Evolutionary conservation across 2,329 filamentous ascomycete species (phyloP).

Genomic region (Teratosphaeria nubilosa): DNA sequence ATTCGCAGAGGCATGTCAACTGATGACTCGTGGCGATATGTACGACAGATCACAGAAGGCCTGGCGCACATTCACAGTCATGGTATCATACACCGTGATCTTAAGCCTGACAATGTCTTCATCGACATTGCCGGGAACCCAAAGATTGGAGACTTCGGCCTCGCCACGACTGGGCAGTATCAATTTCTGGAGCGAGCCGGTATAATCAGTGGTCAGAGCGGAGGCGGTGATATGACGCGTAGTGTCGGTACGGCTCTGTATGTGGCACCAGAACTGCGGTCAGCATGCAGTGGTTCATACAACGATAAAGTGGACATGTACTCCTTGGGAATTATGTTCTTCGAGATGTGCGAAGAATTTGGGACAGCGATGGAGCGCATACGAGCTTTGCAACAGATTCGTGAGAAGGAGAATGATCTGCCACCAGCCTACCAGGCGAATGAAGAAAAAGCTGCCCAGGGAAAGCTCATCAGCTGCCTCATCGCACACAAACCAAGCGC

Average conservation of each 20-base stretch:
- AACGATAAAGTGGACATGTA: slow-evolving; percentile 98
- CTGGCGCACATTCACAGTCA: slow-evolving; percentile 80
- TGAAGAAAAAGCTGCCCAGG: slow-evolving; percentile 58
- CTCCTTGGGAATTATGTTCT: slow-evolving; percentile 92
- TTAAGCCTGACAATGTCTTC: slow-evolving; percentile 97
- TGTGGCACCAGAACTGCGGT: slow-evolving; percentile 82
- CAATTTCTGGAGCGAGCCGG: slow-evolving; percentile 46
- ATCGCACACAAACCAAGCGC: slow-evolving; percentile 74
- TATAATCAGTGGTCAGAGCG: slow-evolving; percentile 15
- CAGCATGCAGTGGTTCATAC: slow-evolving; percentile 64
- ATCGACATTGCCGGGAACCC: slow-evolving; percentile 84
- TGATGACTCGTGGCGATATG: slow-evolving; percentile 78
- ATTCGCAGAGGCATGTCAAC: slow-evolving; percentile 67
- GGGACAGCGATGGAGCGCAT: slow-evolving; percentile 55
- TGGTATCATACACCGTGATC: slow-evolving; percentile 87
- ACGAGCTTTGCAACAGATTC: slow-evolving; percentile 57
- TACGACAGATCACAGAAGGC: slow-evolving; percentile 84
- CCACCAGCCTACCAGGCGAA: slow-evolving; percentile 60
- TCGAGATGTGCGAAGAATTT: slow-evolving; percentile 77
- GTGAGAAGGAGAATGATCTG: slow-evolving; percentile 56
- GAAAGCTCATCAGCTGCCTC: slow-evolving; percentile 67
- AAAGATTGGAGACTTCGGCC: slow-evolving; percentile 91
- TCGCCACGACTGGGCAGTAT: slow-evolving; percentile 81
- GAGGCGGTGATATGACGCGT: slow-evolving; percentile 53
- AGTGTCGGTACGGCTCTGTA: slow-evolving; percentile 75